A percentile compares a stretch with the other conserved stretches of the same genome.
phyloP scores from a whole-genome alignment of 2,329 filamentous ascomycete species.

The Hymenoscyphus salicellus region DNA sequence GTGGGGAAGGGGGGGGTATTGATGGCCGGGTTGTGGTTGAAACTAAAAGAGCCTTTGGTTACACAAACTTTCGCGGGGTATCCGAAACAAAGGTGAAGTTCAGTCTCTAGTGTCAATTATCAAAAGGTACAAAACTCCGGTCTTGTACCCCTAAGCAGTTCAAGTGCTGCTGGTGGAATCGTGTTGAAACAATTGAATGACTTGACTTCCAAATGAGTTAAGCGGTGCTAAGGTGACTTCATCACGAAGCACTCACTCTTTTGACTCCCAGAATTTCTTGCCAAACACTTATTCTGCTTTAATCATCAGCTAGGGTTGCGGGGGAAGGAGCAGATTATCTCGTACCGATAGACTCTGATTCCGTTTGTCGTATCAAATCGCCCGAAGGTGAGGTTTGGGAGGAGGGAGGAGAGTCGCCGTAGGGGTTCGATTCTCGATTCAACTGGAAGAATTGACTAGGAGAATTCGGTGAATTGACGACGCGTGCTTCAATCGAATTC shows the following conservation, averaged over 20 bases:
- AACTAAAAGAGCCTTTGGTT: neutral
- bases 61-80: neutral
- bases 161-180: no score
- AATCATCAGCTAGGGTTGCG: neutral
- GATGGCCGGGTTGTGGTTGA: neutral
- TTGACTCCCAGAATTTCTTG: neutral
- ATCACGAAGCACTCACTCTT: neutral
- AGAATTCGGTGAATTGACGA: neutral
- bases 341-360: neutral
- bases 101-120: neutral
- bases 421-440: neutral
- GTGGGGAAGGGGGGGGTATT: neutral
- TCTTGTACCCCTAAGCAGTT: neutral
- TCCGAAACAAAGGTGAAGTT: neutral
- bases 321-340: neutral
- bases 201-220: no score
- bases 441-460: neutral
- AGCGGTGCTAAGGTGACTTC: neutral
- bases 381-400: neutral
- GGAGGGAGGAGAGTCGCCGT: neutral
- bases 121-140: neutral
- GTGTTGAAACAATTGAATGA: no score
- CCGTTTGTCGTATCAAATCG: neutral
- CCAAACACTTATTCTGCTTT: neutral
- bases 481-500: neutral